Base-by-base conservation (phyloP, 2,329 filamentous ascomycete species). In the Xylariaceae sp. region DNA sequence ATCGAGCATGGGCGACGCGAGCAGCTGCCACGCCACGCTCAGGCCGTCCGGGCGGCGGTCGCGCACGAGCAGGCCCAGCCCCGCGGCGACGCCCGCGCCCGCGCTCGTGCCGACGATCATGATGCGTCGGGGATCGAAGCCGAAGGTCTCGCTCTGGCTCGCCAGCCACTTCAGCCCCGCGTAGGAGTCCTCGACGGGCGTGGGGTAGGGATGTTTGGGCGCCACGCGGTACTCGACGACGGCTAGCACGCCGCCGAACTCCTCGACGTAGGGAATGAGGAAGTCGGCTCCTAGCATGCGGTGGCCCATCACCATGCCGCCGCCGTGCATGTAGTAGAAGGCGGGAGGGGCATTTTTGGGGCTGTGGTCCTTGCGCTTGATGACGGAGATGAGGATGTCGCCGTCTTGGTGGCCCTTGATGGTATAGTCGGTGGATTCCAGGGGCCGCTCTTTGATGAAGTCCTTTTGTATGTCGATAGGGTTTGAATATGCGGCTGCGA, bases 251-350 rank as follows among this genome's bases (percentile, higher is more conserved):
- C 20, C 46, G n/a, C 33, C 36, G 18, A 32, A 50, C 16, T 21
- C 11, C 37, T 33, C 30, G 11, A 35, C 36, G 2, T 20, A 50
- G 3, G 37, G 26, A 1, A 50, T 11, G 4, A 26, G 4, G n/a
- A 50, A 30, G 1, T 50, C 35, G 6, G 30, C 36, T 9, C 26
- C 11, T 3, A 50, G 3, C 3, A 50, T 11, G 36, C 36, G 46
- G 16, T 50, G 13, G 13, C 26, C 27, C 24, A 42, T 30, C 11
- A 50, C 13, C 46, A 50, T 50, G 20, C 46, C 46, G 6, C 36
- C 46, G 18, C 46, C 46, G 24, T 50, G 46, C 3, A 48, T 40
- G 23, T 20, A 40, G n/a, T 37, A 48, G 24, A 48, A 45, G 11
- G 30, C 30, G 6, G 29, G 42, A 6, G 42, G 27, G 27, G 8